phyloP scores from a whole-genome alignment of 768 basidiomycete genomes.

The Hygrocybe punicea region DNA sequence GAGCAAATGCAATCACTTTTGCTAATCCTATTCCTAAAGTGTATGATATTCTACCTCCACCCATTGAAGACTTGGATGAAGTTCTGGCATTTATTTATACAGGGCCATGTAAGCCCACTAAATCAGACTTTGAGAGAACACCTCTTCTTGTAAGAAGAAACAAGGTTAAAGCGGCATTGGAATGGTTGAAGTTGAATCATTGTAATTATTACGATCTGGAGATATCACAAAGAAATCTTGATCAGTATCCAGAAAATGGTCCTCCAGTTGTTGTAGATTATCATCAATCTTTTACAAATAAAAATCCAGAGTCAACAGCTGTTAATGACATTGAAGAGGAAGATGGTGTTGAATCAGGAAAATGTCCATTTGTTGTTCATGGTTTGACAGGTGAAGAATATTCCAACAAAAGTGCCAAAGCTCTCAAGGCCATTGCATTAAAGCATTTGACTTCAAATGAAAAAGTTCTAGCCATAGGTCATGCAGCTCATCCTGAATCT shows the following conservation, averaged over 20 bases:
- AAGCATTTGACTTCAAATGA: conserved; percentile 13
- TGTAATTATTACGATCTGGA: conserved; percentile 12
- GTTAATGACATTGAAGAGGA: conserved; percentile 19
- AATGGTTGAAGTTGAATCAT: neutral
- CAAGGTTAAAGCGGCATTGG: conserved; percentile 7
- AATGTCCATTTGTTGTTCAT: conserved; percentile 29
- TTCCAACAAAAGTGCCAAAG: conserved; percentile 8
- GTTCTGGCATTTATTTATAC: neutral
- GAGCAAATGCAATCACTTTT: conserved; percentile 9
- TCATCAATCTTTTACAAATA: conserved; percentile 4
- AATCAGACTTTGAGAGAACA: conserved; percentile 15
- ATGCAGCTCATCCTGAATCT: conserved; percentile 14
- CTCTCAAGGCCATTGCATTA: conserved; percentile 13
- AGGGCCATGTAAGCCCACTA: conserved; percentile 6
- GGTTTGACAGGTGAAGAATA: conserved; percentile 21
- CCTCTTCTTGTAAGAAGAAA: conserved; percentile 22
- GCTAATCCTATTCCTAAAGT: conserved; percentile 11
- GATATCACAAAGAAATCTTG: conserved; percentile 15
- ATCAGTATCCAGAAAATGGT: conserved; percentile 13
- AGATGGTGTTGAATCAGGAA: conserved; percentile 18
- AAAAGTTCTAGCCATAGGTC: conserved; percentile 21
- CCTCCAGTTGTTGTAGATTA: conserved; percentile 17
- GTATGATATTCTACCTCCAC: conserved; percentile 19
- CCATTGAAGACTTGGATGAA: conserved; percentile 18
- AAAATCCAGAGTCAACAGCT: conserved; percentile 8